Percentiles rank a stretch among this genome's conserved stretches.
phyloP scores from a whole-genome alignment of 2,329 filamentous ascomycete genomes.

The Endoconidiophora laricicola region DNA sequence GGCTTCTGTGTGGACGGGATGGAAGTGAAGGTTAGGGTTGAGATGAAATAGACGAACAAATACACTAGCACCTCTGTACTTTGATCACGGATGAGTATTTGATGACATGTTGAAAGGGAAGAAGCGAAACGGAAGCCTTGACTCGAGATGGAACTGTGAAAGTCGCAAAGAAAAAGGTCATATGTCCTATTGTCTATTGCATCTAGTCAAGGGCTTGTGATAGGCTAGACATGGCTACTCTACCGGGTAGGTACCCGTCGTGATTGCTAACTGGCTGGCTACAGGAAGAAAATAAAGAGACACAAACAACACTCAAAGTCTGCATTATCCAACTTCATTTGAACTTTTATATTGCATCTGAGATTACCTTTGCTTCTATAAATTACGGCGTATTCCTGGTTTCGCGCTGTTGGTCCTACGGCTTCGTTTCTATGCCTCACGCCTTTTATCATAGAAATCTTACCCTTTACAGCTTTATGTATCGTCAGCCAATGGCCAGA shows the following conservation, averaged over 20 bases:
- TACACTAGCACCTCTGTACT: background rate
- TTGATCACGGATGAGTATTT: too few species aligned
- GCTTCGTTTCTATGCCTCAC: too few species aligned
- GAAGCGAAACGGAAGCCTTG: background rate
- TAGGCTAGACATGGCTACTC: background rate
- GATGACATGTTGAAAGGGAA: background rate
- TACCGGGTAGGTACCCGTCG: too few species aligned
- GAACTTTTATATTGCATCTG: background rate
- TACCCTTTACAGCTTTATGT: background rate
- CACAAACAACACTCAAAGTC: too few species aligned
- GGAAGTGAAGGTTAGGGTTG: slow-evolving; percentile 53
- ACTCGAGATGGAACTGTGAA: background rate
- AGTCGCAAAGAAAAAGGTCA: background rate
- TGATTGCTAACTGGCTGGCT: too few species aligned
- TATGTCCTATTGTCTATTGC: background rate
- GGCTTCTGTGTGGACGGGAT: slow-evolving; percentile 67
- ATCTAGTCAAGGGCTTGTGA: background rate
- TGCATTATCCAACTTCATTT: background rate
- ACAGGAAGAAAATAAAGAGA: background rate
- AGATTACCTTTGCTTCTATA: too few species aligned
- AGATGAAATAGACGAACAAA: slow-evolving; percentile 2
- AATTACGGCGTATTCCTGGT: too few species aligned
- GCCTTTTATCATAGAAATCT: too few species aligned
- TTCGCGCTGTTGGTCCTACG: too few species aligned
- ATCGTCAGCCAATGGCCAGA: background rate